These are phyloP conservation scores for Dryadomyces quercivorus DNA, from an alignment of 2,329 filamentous ascomycete species.

Conservation along the genomic window DNA sequence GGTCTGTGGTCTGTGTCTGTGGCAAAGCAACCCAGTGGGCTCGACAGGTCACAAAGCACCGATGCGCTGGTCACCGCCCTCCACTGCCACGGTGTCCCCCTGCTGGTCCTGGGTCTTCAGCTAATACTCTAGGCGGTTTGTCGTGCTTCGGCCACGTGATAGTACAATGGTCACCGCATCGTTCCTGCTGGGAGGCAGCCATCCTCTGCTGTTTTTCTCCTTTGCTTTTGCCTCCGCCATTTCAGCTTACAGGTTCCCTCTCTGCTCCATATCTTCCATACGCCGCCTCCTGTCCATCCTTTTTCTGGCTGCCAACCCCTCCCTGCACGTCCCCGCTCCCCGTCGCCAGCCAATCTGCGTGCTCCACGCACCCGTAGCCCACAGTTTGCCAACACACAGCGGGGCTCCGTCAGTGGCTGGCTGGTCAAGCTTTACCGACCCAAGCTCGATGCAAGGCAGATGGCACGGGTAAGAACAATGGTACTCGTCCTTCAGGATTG, in stretches of 20 bases:
- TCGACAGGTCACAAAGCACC: conserved; percentile 1
- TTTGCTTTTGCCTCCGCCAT: neutral
- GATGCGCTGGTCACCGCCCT: conserved; percentile 2
- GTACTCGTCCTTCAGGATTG: too few relatives aligned
- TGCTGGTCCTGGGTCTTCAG: neutral
- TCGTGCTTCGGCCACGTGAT: too few relatives aligned
- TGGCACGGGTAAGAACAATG: neutral
- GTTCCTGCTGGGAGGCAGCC: neutral
- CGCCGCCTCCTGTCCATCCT: neutral
- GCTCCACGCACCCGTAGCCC: conserved; percentile 9
- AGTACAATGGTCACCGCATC: neutral
- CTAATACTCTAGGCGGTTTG: neutral
- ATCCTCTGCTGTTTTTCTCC: neutral
- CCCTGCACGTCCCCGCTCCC: neutral
- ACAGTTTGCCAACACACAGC: conserved; percentile 10
- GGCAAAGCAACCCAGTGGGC: neutral
- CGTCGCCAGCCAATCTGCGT: conserved; percentile 9
- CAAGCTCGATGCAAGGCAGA: neutral
- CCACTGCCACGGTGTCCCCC: neutral
- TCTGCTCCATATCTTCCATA: neutral
- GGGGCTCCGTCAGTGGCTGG: neutral
- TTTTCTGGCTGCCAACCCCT: neutral
- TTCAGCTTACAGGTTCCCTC: neutral
- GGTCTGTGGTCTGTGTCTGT: neutral
- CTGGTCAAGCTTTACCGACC: neutral